Evolutionary conservation across 225 moss, liverwort and hornwort species (phyloP).

Genomic region (Rhytidiadelphus loreus): DNA sequence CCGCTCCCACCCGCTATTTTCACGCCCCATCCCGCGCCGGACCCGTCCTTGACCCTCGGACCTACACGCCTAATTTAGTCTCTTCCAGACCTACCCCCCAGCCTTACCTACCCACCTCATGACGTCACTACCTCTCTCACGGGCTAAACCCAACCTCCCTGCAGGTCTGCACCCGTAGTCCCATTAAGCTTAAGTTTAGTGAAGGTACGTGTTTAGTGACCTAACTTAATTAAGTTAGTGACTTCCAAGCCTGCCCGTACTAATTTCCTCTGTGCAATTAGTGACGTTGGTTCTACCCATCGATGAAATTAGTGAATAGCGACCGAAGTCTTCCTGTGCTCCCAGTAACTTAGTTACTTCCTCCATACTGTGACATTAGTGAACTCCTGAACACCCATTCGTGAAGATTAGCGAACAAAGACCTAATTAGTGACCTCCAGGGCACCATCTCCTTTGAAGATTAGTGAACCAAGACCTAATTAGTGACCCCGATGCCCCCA

Average conservation of each 20-base stretch:
- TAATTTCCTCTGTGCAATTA: too few species aligned
- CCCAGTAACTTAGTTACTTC: background rate
- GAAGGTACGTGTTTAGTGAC: background rate
- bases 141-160: background rate
- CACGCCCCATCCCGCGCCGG: background rate
- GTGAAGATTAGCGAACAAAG: background rate
- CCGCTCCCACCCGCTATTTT: background rate
- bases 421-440: background rate
- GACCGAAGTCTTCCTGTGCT: background rate
- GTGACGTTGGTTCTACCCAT: background rate
- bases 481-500: too few species aligned
- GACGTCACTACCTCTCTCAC: background rate
- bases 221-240: background rate
- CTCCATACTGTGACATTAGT: background rate
- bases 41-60: background rate
- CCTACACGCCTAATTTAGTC: background rate
- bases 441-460: fast-evolving
- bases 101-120: background rate
- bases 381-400: background rate
- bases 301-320: background rate
- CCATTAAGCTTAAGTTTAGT: background rate
- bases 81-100: background rate
- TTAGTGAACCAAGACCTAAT: too few species aligned
- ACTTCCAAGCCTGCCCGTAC: background rate
- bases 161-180: background rate